These are phyloP conservation scores for Lactifluus echinatus DNA, from an alignment of 768 basidiomycete genomes.

Conservation along the genomic window DNA sequence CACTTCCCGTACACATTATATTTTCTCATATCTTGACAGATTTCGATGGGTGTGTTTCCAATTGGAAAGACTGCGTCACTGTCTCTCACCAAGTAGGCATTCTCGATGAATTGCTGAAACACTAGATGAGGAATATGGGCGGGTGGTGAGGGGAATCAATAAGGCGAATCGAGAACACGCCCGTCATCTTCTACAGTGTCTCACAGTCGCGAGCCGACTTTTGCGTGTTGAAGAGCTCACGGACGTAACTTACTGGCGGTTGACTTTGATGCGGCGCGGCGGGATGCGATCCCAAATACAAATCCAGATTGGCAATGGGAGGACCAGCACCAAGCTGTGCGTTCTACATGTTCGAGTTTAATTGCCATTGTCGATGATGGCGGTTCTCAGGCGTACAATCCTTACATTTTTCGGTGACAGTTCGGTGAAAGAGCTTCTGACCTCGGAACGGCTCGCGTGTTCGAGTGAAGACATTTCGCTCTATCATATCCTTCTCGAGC, in stretches of 20 bases:
- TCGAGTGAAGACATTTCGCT: neutral
- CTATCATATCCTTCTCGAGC: neutral
- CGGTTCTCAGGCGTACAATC: neutral
- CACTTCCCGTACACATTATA: no score
- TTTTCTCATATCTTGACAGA: neutral
- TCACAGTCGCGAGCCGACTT: neutral
- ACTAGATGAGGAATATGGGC: conserved; percentile 1
- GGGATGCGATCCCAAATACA: neutral
- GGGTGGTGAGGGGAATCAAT: neutral
- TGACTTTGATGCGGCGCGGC: neutral
- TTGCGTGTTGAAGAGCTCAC: neutral
- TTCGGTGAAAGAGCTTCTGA: conserved; percentile 7
- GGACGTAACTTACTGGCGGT: conserved; percentile 1
- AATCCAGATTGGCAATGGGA: neutral
- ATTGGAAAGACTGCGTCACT: neutral
- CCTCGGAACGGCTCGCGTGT: neutral
- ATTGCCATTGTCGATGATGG: neutral
- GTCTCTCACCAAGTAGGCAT: neutral
- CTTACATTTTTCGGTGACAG: conserved; percentile 7
- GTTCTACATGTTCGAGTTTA: conserved; percentile 9
- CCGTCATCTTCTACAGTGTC: neutral
- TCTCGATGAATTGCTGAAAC: neutral
- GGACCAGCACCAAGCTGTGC: neutral
- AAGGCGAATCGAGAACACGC: neutral
- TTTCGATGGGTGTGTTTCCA: conserved; percentile 1